Evolutionary conservation across 345 rosid genomes (phyloP), one percentile per base, ranked within the genome.

Genomic region (Moricandia moricandioides): DNA sequence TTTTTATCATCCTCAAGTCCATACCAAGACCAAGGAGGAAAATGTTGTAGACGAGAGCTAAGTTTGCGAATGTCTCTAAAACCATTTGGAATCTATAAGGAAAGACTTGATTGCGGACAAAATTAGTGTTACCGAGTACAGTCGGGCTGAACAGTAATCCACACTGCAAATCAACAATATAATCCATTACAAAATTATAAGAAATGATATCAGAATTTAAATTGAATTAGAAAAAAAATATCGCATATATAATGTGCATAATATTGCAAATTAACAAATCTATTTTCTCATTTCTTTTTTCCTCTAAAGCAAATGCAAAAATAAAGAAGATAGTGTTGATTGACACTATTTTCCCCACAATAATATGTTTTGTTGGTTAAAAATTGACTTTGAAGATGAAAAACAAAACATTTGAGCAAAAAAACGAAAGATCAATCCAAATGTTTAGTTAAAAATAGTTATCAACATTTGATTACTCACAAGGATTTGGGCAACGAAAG

Each of bases 11-110:
- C 14, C 80, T 24, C 10, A 85, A 33, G 59, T 92, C 91, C 82
- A 86, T 80, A 55, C 87, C 89, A 26, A 92, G 78, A 29, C 96
- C 93, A 0, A 86, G 74, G 33, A 87, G 81, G 84, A 89, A 92
- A 57, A 85, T n/a, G 69, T 88, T 82, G 82, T 80, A 86, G 1
- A 78, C 66, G 30, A 85, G 72, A 4, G 86, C 88, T 63, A 86
- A 67, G 69, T 81, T 84, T 7, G 86, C 82, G 37, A 83, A 75
- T 8, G 88, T 85, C 86, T 89, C 89, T 24, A 84, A 30, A 33
- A 79, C 56, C 74, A 70, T 17, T 21, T 51, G 37, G 58, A 80
- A 77, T 59, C 58, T 65, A 17, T 74, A 73, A 11, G 89, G 87
- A 30, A 85, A 65, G 9, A 85, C 1, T 0, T 0, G n/a, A n/a